Conservation (phyloP, 306 rosid genomes). For the Gastrolobium villosum region DNA sequence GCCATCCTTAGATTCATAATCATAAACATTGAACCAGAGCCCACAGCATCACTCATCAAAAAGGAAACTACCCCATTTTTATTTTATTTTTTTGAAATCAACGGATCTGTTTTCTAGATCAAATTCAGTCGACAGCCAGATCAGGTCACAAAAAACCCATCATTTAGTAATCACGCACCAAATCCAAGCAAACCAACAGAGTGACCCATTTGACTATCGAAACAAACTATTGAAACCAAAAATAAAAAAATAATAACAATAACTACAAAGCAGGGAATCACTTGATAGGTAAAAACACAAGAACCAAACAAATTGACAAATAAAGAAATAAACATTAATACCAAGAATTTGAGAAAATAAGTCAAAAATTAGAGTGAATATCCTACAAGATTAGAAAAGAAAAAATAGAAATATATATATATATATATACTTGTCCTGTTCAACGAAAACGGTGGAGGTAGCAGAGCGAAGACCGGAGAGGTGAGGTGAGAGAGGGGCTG, state of each 20-base stretch:
- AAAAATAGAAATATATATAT: background rate
- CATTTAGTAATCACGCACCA: background rate
- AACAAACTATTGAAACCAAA: background rate
- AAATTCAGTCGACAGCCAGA: slow-evolving; percentile 36
- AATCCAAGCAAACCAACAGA: slow-evolving; percentile 32
- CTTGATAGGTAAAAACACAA: background rate
- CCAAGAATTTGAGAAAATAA: background rate
- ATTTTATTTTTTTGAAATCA: background rate
- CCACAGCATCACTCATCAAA: slow-evolving; percentile 3
- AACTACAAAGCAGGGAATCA: slow-evolving; percentile 18
- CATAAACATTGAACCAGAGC: slow-evolving; percentile 4
- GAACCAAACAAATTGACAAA: background rate
- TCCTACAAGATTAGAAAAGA: background rate
- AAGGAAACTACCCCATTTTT: background rate
- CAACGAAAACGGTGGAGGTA: slow-evolving; percentile 72
- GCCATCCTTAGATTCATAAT: slow-evolving; percentile 10
- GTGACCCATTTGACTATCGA: slow-evolving; percentile 18
- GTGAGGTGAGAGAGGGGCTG: slow-evolving; percentile 67
- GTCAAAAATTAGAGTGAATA: background rate
- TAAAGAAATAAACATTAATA: background rate
- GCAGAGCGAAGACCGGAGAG: slow-evolving; percentile 82
- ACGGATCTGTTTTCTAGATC: background rate
- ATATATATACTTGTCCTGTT: slow-evolving; percentile 83
- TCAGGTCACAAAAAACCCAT: slow-evolving; percentile 30
- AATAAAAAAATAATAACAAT: too few species aligned